phyloP scores from a whole-genome alignment of 2,329 filamentous ascomycete species.

The Aureobasidium sp. region DNA sequence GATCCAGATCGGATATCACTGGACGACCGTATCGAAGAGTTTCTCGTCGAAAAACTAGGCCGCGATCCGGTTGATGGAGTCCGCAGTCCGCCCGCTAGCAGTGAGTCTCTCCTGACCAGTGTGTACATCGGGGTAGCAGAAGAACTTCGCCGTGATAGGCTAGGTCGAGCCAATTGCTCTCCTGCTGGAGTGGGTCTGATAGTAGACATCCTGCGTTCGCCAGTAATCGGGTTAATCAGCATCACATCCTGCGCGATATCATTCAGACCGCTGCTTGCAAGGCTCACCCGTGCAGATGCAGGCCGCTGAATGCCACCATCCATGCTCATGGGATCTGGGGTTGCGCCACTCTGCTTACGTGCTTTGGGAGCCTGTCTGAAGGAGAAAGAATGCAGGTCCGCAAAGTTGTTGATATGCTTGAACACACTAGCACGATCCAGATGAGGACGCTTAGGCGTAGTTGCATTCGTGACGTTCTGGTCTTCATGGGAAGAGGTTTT shows the following conservation, averaged over 20 bases:
- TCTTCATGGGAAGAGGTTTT: not conserved
- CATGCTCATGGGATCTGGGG: not conserved
- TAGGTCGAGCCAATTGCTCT: not conserved
- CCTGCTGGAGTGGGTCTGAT: not conserved
- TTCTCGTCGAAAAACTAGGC: not conserved
- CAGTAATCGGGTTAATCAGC: conserved; percentile 15
- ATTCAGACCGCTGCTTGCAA: not conserved
- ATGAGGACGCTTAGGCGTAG: not conserved
- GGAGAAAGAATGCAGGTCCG: not conserved
- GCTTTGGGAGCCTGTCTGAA: not conserved
- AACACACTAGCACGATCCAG: not conserved
- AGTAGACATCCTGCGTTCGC: conserved; percentile 7
- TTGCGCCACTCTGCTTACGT: not conserved
- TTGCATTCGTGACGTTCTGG: not conserved
- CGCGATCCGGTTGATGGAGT: not conserved
- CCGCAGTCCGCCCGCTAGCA: not conserved
- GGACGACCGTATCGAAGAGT: not conserved
- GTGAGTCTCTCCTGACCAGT: conserved; percentile 13
- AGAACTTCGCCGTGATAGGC: not conserved
- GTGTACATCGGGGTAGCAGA: conserved; percentile 1
- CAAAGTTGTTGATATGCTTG: not conserved
- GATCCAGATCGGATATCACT: not conserved
- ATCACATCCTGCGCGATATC: not conserved
- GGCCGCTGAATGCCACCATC: not conserved
- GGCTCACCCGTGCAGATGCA: not conserved